A percentile compares a stretch with the other conserved stretches of the same genome.
These are phyloP conservation scores for Hypomyces rosellus DNA, from an alignment of 2,329 filamentous ascomycete genomes.

Conservation along the genomic window DNA sequence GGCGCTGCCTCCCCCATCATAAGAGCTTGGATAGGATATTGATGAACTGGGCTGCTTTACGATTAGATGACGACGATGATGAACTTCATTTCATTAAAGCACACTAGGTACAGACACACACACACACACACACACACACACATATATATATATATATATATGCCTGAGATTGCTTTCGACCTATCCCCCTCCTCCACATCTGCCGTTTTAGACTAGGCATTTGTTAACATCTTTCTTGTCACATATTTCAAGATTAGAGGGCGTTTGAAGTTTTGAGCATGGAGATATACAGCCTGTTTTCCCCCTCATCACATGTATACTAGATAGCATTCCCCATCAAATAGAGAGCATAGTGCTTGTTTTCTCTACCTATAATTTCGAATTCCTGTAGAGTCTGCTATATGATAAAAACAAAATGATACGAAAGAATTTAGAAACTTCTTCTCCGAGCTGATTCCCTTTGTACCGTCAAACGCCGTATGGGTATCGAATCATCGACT, in stretches of 20 bases:
- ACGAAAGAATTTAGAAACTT: background rate
- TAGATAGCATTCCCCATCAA: constrained; percentile 2
- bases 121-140: too few species aligned
- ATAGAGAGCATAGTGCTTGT: constrained; percentile 6
- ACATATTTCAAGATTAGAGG: background rate
- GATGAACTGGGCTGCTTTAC: background rate
- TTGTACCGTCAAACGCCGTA: constrained; percentile 19
- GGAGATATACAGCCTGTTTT: background rate
- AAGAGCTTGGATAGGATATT: background rate
- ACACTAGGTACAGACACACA: too few species aligned
- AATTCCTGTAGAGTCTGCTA: background rate
- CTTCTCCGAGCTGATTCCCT: background rate
- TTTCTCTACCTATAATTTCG: background rate
- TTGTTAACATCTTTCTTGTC: too few species aligned
- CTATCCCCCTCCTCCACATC: too few species aligned
- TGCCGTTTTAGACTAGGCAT: too few species aligned
- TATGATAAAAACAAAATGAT: background rate
- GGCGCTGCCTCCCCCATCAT: constrained; percentile 7
- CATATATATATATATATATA: too few species aligned
- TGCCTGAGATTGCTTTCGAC: too few species aligned
- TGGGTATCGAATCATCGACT: constrained; percentile 12
- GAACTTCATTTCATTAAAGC: too few species aligned
- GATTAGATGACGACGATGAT: background rate
- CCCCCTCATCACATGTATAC: constrained; percentile 2
- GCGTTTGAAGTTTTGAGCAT: background rate